phyloP scores from a whole-genome alignment of 148 eudicot genomes.

The Silene conica region DNA sequence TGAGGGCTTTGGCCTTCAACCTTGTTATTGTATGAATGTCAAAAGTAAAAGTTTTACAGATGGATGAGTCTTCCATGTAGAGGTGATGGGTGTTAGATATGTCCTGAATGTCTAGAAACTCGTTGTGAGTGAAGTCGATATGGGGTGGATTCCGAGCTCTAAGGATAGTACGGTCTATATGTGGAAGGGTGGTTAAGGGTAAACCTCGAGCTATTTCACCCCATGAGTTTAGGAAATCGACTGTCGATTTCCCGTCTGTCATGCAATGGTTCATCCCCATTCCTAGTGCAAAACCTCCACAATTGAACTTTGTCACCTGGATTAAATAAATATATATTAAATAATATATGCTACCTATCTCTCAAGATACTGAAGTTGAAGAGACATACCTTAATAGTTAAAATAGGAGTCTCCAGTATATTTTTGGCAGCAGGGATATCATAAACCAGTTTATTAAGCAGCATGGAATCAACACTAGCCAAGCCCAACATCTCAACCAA shows the following conservation, averaged over 20 bases:
- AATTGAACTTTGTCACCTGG: conserved; percentile 59
- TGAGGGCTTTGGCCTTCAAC: conserved; percentile 30
- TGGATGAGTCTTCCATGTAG: conserved; percentile 32
- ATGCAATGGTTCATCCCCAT: conserved; percentile 61
- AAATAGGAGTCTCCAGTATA: conserved; percentile 64
- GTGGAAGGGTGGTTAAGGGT: conserved; percentile 38
- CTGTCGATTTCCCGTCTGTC: conserved; percentile 53
- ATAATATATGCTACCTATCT: too few relatives aligned
- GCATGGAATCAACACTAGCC: conserved; percentile 60
- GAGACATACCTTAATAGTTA: conserved; percentile 62
- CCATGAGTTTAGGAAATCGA: conserved; percentile 65
- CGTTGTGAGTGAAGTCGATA: conserved; percentile 36
- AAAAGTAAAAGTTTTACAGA: conserved; percentile 37
- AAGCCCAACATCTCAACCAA: conserved; percentile 25
- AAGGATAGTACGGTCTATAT: conserved; percentile 38
- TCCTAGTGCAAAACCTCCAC: conserved; percentile 60
- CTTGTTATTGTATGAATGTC: conserved; percentile 27
- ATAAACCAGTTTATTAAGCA: conserved; percentile 67
- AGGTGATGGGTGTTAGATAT: conserved; percentile 33
- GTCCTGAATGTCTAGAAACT: conserved; percentile 45
- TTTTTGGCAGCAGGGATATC: conserved; percentile 65
- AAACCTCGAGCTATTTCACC: conserved; percentile 56
- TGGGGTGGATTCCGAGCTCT: conserved; percentile 37
- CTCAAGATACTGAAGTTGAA: too few relatives aligned
- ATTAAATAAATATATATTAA: too few relatives aligned